Base-by-base conservation (phyloP, 1,284 basidiomycete genomes). In the Austroboletus niveus region DNA sequence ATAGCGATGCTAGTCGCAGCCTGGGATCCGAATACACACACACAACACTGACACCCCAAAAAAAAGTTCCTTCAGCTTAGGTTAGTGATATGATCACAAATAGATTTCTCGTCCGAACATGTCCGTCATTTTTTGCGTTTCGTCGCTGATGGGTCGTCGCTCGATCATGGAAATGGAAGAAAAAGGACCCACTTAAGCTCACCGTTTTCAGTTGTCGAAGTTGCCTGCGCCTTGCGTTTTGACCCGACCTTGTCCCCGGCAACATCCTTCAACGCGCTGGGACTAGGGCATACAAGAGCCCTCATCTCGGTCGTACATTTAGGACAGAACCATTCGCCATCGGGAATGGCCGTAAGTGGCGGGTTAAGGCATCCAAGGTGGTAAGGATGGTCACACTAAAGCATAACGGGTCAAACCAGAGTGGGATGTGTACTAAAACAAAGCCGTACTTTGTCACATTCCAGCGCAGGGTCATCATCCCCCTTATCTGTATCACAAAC, bases 311-410 rank as follows among this genome's bases (percentile, higher is more conserved):
- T 49, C 7, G 48, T 53, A 43, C 92, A 95, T 45, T 78, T 74
- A 0, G 88, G 84, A 63, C 92, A 95, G 77, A 94, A 95, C 93
- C 93, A 96, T 68, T 94, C 91, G 35, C 90, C 94, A 22, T 92
- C 89, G 0, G 95, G 95, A 14, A 95, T 74, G 1, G 76, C 82
- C 14, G 72, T 66, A 45, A 98, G 72, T 4, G 92, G 90, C 8
- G 94, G 94, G 32, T 76, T 71, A 45, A 96, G 79, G 68, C 94
- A 98, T 5, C 76, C 76, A 12, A 90, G 74, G 67, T 98, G 94
- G 67, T 89, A 97, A 0, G 94, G 92, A 43, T 81, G 79, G 64
- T 98, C 94, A 67, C 94, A 98, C 87, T 94, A 56, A 54, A 32
- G 24, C 35, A 43, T 27, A 39, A n/a, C 14, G n/a, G 8, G 36